Evolutionary conservation across 345 rosid genomes (phyloP).

Genomic region (Populus davidiana): DNA sequence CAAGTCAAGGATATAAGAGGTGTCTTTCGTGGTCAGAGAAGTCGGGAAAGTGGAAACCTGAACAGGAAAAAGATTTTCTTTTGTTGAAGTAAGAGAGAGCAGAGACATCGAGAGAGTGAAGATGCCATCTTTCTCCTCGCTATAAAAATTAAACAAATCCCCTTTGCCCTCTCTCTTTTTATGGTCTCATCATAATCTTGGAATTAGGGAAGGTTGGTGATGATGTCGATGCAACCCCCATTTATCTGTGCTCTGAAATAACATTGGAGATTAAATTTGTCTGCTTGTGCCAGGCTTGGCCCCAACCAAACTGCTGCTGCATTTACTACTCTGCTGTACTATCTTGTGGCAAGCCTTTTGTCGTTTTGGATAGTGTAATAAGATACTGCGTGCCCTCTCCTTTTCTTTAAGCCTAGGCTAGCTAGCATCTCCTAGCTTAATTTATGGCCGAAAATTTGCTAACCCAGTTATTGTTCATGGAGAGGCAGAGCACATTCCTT

Average conservation of each 20-base stretch:
- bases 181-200: conserved; percentile 18
- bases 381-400: conserved; percentile 12
- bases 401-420: not conserved
- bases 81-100: conserved; percentile 12
- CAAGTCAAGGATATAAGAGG: conserved; percentile 22
- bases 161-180: not conserved
- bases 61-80: conserved; percentile 46
- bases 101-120: not conserved
- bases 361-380: conserved; percentile 17
- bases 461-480: not conserved
- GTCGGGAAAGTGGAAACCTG: conserved; percentile 57
- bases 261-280: conserved; percentile 34
- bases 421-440: not conserved
- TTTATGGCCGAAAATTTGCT: not conserved
- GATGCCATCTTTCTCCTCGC: not conserved
- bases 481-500: not conserved
- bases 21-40: conserved; percentile 58
- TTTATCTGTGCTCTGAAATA: conserved; percentile 6
- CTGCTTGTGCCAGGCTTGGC: conserved; percentile 27
- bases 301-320: conserved; percentile 37
- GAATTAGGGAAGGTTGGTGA: conserved; percentile 14
- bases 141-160: not conserved
- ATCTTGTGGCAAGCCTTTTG: conserved; percentile 9
- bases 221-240: conserved; percentile 15
- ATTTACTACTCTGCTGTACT: conserved; percentile 9